A percentile compares a stretch with the other conserved stretches of the same genome.
Evolutionary conservation across 129 eudicot species (phyloP).

Genomic region (Tanacetum coccineum): DNA sequence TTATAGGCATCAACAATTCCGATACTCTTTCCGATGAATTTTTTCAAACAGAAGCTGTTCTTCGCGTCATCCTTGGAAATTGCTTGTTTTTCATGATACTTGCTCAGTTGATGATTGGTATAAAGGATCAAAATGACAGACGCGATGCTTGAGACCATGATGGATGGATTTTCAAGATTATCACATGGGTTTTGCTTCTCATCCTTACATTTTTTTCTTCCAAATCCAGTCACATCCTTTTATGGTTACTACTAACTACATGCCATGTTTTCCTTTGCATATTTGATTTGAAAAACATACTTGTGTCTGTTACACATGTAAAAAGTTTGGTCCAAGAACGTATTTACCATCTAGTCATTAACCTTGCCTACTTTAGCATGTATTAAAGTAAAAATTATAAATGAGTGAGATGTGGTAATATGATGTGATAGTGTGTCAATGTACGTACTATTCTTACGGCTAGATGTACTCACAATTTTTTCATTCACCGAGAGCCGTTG

Average conservation of each 20-base stretch:
- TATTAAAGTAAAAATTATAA: too few relatives aligned
- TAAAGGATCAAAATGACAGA: constrained; percentile 91
- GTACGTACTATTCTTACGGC: too few relatives aligned
- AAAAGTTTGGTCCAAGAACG: too few relatives aligned
- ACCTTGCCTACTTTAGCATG: too few relatives aligned
- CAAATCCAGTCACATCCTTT: constrained; percentile 58
- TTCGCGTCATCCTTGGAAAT: constrained; percentile 94
- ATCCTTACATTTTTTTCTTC: constrained; percentile 82
- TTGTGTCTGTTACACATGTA: too few relatives aligned
- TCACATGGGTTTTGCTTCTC: constrained; percentile 71
- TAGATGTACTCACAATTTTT: too few relatives aligned
- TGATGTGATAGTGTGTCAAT: too few relatives aligned
- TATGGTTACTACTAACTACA: constrained; percentile 61
- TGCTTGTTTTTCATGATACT: constrained; percentile 78
- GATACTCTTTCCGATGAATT: constrained; percentile 64
- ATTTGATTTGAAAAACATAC: too few relatives aligned
- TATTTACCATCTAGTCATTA: too few relatives aligned
- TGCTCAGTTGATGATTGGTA: constrained; percentile 81
- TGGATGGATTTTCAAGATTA: constrained; percentile 83
- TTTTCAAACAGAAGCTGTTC: constrained; percentile 79
- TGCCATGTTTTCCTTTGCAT: too few relatives aligned
- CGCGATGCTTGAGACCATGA: constrained; percentile 98
- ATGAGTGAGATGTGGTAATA: too few relatives aligned
- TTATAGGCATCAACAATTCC: constrained; percentile 77
- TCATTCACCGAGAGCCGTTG: too few relatives aligned